Conservation (phyloP, 768 basidiomycete species). For the Postia placenta region DNA sequence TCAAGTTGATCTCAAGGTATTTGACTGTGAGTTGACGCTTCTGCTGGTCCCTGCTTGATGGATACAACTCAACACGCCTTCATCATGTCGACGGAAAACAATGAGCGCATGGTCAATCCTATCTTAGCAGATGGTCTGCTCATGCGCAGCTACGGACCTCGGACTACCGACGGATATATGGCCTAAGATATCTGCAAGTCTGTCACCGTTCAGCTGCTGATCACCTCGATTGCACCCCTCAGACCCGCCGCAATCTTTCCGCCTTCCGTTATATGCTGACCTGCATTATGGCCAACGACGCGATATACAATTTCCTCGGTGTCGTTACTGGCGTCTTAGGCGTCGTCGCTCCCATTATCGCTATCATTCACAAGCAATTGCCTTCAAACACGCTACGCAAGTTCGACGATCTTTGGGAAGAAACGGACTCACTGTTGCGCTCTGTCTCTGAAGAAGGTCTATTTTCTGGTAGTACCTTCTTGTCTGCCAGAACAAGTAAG, state of each 20-base stretch:
- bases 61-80: too few species aligned
- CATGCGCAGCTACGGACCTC: background rate
- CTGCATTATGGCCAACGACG: background rate
- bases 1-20: too few species aligned
- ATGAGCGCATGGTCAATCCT: background rate
- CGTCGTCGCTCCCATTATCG: background rate
- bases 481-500: background rate
- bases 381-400: background rate
- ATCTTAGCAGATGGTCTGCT: background rate
- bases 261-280: background rate
- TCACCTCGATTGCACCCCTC: background rate
- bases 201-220: background rate
- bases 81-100: too few species aligned
- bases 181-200: background rate
- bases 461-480: background rate
- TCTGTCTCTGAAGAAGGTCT: constrained; percentile 1
- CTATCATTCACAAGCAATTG: background rate
- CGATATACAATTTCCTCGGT: background rate
- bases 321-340: background rate
- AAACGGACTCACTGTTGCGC: background rate
- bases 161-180: background rate
- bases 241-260: background rate
- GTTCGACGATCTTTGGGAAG: background rate
- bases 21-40: too few species aligned
- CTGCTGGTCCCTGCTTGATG: too few species aligned